Conservation (phyloP, 768 basidiomycete species). For the Amanita rimosa region DNA sequence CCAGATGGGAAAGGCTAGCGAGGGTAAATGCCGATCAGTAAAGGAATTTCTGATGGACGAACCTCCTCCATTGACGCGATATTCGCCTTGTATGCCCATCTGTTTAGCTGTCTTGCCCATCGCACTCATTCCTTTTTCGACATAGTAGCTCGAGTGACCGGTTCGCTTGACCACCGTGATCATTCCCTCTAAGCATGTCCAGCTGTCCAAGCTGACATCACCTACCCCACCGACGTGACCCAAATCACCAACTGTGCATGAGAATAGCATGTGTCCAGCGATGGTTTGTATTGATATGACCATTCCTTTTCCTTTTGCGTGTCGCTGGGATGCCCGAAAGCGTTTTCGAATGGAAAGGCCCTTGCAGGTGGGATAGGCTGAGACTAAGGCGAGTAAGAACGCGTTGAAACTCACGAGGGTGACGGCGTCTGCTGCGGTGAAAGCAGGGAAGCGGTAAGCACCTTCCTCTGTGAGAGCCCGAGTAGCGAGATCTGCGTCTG, state of each 20-base stretch:
- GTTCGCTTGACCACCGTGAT: conserved; percentile 68
- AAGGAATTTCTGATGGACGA: background rate
- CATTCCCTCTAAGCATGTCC: conserved; percentile 72
- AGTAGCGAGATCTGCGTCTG: conserved; percentile 63
- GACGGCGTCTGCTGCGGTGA: conserved; percentile 69
- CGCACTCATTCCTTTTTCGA: conserved; percentile 78
- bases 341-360: conserved; percentile 73
- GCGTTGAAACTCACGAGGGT: conserved; percentile 40
- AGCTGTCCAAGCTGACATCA: conserved; percentile 74
- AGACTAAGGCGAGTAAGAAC: background rate
- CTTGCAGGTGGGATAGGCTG: conserved; percentile 12
- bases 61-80: conserved; percentile 70
- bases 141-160: conserved; percentile 78
- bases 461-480: conserved; percentile 64
- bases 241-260: conserved; percentile 77
- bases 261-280: conserved; percentile 67
- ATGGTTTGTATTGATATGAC: conserved; percentile 74
- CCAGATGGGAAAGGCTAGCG: conserved; percentile 75
- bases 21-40: conserved; percentile 1
- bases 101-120: conserved; percentile 71
- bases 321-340: conserved; percentile 63
- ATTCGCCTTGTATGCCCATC: conserved; percentile 56
- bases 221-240: conserved; percentile 54
- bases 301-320: conserved; percentile 69
- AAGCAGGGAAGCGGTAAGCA: conserved; percentile 58